Conservation (phyloP, 179 eudicot genomes). For the Actinidia arguta region DNA sequence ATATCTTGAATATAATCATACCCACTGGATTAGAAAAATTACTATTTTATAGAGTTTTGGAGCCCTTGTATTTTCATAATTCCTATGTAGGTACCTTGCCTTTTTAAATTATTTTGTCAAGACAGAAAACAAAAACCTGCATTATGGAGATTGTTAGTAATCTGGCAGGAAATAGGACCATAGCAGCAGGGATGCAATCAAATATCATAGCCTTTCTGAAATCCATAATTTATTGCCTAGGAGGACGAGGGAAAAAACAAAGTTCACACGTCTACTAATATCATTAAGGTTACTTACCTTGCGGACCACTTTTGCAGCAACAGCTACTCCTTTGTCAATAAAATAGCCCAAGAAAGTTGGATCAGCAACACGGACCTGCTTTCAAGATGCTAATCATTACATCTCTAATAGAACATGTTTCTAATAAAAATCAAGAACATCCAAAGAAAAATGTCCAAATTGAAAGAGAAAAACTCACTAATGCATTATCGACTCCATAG, state of each 20-base stretch:
- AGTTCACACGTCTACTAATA: neutral
- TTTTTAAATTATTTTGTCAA: too few relatives aligned
- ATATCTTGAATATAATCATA: too few relatives aligned
- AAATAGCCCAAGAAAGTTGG: slow-evolving; percentile 98
- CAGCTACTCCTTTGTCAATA: slow-evolving; percentile 79
- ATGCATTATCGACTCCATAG: slow-evolving; percentile 97
- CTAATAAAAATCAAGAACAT: neutral
- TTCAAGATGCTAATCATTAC: slow-evolving; percentile 10
- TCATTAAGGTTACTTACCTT: slow-evolving; percentile 43
- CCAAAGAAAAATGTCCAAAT: slow-evolving; percentile 8
- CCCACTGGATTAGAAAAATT: too few relatives aligned
- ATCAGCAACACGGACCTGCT: slow-evolving; percentile 97
- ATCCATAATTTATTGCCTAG: neutral
- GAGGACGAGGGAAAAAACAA: neutral
- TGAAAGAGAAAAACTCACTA: slow-evolving; percentile 52
- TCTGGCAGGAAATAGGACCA: too few relatives aligned
- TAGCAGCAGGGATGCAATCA: neutral
- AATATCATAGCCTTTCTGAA: neutral
- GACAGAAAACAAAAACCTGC: too few relatives aligned
- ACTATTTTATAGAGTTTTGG: too few relatives aligned
- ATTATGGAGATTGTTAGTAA: too few relatives aligned
- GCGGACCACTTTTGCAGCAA: slow-evolving; percentile 96
- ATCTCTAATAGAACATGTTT: slow-evolving; percentile 16
- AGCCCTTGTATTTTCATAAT: too few relatives aligned
- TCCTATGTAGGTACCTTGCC: too few relatives aligned